A percentile compares a stretch with the other conserved stretches of the same genome.
These are phyloP conservation scores for Leishmania martiniquensis DNA, from an alignment of 208 protist species.

Conservation along the genomic window DNA sequence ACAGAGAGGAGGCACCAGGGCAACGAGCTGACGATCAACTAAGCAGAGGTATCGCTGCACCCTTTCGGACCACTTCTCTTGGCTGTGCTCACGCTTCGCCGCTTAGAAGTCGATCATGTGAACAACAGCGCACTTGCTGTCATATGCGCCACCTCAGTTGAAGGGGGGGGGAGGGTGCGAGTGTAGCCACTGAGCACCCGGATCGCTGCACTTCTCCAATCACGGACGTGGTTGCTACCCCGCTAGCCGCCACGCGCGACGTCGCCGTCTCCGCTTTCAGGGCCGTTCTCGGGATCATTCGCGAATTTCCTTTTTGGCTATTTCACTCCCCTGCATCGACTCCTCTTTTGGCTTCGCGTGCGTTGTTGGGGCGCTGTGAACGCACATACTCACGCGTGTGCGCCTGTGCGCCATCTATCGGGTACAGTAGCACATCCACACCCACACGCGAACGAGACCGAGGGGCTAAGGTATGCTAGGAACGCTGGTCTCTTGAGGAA, in stretches of 20 bases:
- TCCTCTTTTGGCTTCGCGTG: too few relatives aligned
- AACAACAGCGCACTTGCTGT: background rate
- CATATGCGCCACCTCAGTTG: background rate
- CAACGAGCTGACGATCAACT: background rate
- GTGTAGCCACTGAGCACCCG: background rate
- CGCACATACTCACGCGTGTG: too few relatives aligned
- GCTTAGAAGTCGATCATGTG: background rate
- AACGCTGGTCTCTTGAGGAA: too few relatives aligned
- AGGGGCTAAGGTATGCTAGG: too few relatives aligned
- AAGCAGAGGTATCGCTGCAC: background rate
- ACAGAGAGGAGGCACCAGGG: background rate
- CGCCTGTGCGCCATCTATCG: too few relatives aligned
- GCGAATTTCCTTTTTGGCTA: too few relatives aligned
- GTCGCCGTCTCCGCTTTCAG: background rate
- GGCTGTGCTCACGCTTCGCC: background rate
- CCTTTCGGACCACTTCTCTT: background rate
- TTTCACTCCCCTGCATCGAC: too few relatives aligned
- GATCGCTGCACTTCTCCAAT: background rate
- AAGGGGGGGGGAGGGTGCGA: background rate
- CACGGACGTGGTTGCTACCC: too few relatives aligned
- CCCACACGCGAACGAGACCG: too few relatives aligned
- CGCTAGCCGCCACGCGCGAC: background rate
- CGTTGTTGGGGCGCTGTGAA: too few relatives aligned
- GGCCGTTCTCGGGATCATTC: too few relatives aligned
- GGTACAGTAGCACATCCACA: too few relatives aligned